These are phyloP conservation scores for Ogataea angusta DNA, from an alignment of 805 yeast species.

Conservation along the genomic window DNA sequence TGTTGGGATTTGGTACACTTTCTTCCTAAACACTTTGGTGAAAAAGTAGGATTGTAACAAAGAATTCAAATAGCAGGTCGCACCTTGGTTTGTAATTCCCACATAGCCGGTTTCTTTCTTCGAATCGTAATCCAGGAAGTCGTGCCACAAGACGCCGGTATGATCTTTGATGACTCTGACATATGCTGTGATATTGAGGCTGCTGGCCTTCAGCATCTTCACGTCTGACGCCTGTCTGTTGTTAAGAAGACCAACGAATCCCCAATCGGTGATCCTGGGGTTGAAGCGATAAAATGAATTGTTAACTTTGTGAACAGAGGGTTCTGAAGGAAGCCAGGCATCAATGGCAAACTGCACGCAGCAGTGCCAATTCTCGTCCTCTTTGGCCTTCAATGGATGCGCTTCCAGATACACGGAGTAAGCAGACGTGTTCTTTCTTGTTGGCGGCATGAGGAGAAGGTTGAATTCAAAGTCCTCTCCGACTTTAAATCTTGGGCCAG, in stretches of 20 bases:
- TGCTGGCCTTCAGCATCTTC: conserved; percentile 42
- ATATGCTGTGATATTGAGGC: conserved; percentile 69
- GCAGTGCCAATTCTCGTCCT: conserved; percentile 62
- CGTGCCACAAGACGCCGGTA: conserved; percentile 94
- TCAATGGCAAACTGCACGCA: conserved; percentile 89
- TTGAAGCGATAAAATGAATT: conserved; percentile 77
- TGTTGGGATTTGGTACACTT: conserved; percentile 89
- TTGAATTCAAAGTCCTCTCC: conserved; percentile 64
- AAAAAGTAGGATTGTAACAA: conserved; percentile 85
- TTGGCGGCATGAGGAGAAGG: conserved; percentile 66
- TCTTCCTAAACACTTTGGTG: conserved; percentile 75
- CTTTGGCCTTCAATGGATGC: conserved; percentile 38
- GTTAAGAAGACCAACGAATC: conserved; percentile 77
- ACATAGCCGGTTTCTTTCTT: conserved; percentile 85
- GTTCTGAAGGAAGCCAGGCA: conserved; percentile 76
- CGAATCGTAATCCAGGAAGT: conserved; percentile 79
- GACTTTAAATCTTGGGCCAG: conserved; percentile 46
- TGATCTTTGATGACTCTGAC: conserved; percentile 79
- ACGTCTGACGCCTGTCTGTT: conserved; percentile 39
- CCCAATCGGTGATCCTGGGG: conserved; percentile 87
- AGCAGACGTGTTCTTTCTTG: conserved; percentile 58
- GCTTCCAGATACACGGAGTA: conserved; percentile 83
- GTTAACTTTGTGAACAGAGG: conserved; percentile 55
- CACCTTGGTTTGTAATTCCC: conserved; percentile 95
- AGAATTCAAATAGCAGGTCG: conserved; percentile 95